Conservation (phyloP, 805 yeast species). For the Lachancea cidri region DNA sequence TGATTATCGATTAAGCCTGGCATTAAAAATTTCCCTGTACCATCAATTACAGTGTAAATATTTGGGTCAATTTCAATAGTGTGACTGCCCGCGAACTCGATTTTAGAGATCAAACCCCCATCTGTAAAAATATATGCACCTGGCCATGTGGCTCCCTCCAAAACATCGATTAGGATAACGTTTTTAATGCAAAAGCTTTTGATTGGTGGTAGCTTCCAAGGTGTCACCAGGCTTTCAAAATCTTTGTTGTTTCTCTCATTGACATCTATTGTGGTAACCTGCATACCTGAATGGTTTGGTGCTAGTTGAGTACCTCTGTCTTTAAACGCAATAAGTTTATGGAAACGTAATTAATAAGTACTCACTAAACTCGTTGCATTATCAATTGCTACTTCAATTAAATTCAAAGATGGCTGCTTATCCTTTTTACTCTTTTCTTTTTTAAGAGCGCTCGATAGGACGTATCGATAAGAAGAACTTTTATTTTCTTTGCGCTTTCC, state of each 20-base stretch:
- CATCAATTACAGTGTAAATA: constrained; percentile 10
- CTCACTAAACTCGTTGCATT: too few relatives aligned
- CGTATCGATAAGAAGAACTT: too few relatives aligned
- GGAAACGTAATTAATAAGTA: too few relatives aligned
- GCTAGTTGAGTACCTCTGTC: too few relatives aligned
- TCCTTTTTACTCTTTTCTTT: too few relatives aligned
- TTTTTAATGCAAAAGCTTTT: constrained; percentile 9
- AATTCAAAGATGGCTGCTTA: too few relatives aligned
- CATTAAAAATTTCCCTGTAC: constrained; percentile 10
- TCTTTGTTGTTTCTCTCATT: constrained; percentile 10
- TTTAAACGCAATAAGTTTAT: too few relatives aligned
- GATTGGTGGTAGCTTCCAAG: constrained; percentile 5
- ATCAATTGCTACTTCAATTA: too few relatives aligned
- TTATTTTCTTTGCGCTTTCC: too few relatives aligned
- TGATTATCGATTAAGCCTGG: constrained; percentile 14
- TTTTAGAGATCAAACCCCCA: constrained; percentile 10
- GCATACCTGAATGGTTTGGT: too few relatives aligned
- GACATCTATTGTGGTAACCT: too few relatives aligned
- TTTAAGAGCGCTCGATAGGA: too few relatives aligned
- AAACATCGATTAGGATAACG: constrained; percentile 11
- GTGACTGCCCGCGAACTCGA: constrained; percentile 3
- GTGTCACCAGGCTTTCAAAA: constrained; percentile 8
- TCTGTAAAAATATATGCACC: constrained; percentile 11
- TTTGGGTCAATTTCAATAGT: constrained; percentile 1
- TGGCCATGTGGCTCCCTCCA: constrained; percentile 3